Base-by-base conservation (phyloP, 352 stramenopile genomes). In the Pythium brachiatum region DNA sequence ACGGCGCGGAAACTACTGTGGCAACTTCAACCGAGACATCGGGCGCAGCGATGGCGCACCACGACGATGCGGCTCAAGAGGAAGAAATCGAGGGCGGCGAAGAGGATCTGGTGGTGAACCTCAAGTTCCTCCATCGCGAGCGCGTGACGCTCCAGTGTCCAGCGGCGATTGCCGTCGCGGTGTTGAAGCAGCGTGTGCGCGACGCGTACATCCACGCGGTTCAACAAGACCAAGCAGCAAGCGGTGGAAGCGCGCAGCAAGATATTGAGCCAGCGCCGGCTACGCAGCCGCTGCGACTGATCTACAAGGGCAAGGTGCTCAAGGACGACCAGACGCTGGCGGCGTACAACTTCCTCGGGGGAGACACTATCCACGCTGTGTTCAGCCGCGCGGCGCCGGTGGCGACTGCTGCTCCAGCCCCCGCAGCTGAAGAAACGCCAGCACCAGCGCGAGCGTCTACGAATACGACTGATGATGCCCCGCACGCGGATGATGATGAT, bases 71-170 rank as follows among this genome's bases (percentile, higher is more conserved):
- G 13, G 48, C 12, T 26, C 43, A 48, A 7, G 52, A 54, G 1
- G 36, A 47, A 38, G 9, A 3, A 5, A 43, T 32, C 0, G 26
- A 53, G 18, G 18, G 2, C 29, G 27, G 26, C 6, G 44, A 46
- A 7, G 21, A 55, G 9, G 13, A 23, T 1, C 51, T 66, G 21
- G 32, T 62, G 15, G 18, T 66, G 32, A 57, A 66, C 47, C 47
- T 70, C 51, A 70, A 70, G 53, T 70, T 70, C 58, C 44, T 70
- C 16, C 64, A 70, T 41, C 64, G 64, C 26, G 64, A 70, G 20
- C 64, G 51, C 43, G 46, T 70, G 8, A 53, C 64, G 57, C 27
- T 70, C 43, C 52, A 26, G 39, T 70, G 64, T 27, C 2, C 34
- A n/a, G 57, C 64, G 43, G 39, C 57, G 34, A 70, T 70, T 43